phyloP scores from a whole-genome alignment of 2,329 filamentous ascomycete species.

The Colletotrichum euphorbiae region DNA sequence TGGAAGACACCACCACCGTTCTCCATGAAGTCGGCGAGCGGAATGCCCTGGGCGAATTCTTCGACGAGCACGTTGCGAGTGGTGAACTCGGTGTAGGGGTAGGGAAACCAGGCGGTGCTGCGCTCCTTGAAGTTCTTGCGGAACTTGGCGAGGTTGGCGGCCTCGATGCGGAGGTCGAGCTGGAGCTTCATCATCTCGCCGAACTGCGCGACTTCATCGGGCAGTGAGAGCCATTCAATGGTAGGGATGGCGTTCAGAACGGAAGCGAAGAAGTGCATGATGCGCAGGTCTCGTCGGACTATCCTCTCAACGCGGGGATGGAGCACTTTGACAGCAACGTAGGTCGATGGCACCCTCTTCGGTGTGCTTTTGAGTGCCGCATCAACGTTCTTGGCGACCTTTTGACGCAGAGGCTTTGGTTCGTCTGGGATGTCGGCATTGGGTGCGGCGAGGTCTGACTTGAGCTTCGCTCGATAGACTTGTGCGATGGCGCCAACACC shows the following conservation, averaged over 20 bases:
- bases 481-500: slow-evolving; percentile 97
- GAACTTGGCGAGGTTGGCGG: slow-evolving; percentile 89
- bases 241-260: slow-evolving; percentile 89
- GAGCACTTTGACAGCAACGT: slow-evolving; percentile 95
- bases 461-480: slow-evolving; percentile 95
- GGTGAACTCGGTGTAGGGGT: slow-evolving; percentile 91
- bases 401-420: slow-evolving; percentile 68
- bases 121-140: slow-evolving; percentile 90
- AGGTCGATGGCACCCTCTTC: slow-evolving; percentile 85
- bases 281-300: slow-evolving; percentile 89
- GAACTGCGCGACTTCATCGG: slow-evolving; percentile 93
- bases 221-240: slow-evolving; percentile 96
- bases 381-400: slow-evolving; percentile 85
- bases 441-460: slow-evolving; percentile 77
- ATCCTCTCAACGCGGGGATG: slow-evolving; percentile 91
- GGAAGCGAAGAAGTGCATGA: slow-evolving; percentile 92
- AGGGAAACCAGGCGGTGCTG: slow-evolving; percentile 96
- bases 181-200: slow-evolving; percentile 99
- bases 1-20: slow-evolving; percentile 94
- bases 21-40: slow-evolving; percentile 88
- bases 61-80: slow-evolving; percentile 93
- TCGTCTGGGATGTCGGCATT: slow-evolving; percentile 64
- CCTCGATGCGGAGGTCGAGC: slow-evolving; percentile 93
- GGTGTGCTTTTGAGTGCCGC: slow-evolving; percentile 88
- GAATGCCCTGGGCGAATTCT: slow-evolving; percentile 95